Conservation (phyloP, 352 stramenopile genomes). For the Pythium myriotylum region DNA sequence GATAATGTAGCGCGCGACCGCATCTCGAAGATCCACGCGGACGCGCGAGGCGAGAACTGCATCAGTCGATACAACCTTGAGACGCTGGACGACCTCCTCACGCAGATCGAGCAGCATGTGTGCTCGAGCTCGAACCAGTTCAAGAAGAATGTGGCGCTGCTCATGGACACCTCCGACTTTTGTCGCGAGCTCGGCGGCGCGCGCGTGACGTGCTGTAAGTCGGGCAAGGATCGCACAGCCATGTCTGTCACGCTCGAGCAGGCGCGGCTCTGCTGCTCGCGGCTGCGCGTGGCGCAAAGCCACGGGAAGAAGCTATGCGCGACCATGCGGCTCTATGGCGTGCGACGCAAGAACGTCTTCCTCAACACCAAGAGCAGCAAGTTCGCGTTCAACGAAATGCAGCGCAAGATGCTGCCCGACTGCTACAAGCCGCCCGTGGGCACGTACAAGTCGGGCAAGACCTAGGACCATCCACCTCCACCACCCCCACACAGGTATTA, state of each 20-base stretch:
- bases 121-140: constrained; percentile 65
- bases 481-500: too few species aligned
- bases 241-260: constrained; percentile 98
- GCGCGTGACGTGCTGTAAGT: constrained; percentile 97
- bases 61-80: constrained; percentile 41
- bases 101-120: constrained; percentile 77
- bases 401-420: constrained; percentile 83
- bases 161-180: constrained; percentile 85
- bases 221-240: constrained; percentile 96
- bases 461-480: constrained; percentile 30
- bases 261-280: constrained; percentile 56
- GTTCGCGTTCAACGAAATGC: constrained; percentile 89
- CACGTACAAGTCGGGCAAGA: constrained; percentile 87
- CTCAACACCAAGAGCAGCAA: constrained; percentile 85
- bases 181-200: constrained; percentile 88
- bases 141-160: constrained; percentile 81
- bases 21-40: constrained; percentile 28
- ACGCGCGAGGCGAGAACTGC: constrained; percentile 6
- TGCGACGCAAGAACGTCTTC: constrained; percentile 81
- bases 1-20: constrained; percentile 26
- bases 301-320: constrained; percentile 50
- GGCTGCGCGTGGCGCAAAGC: constrained; percentile 58
- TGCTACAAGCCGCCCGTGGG: constrained; percentile 82
- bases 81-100: constrained; percentile 65
- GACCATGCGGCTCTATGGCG: constrained; percentile 76